A percentile compares a stretch with the other conserved stretches of the same genome.
These are phyloP conservation scores for Ilyonectria mors-panacis DNA, from an alignment of 2,329 filamentous ascomycete genomes.

Conservation along the genomic window DNA sequence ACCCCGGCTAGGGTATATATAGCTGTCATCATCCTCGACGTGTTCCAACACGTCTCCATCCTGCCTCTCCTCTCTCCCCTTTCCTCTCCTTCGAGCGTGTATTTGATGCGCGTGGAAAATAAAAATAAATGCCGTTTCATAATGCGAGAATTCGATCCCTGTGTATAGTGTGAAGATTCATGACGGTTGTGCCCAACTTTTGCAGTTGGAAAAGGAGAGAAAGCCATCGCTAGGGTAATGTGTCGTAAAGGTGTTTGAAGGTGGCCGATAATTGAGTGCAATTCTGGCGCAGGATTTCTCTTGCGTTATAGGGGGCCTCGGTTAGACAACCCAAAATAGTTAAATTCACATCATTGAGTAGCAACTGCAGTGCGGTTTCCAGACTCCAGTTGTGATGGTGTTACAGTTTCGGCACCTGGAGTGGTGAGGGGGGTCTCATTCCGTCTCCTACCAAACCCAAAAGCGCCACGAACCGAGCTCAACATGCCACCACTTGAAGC, in stretches of 20 bases:
- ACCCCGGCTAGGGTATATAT: conserved; percentile 40
- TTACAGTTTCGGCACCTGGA: conserved; percentile 49
- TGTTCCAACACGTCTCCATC: conserved; percentile 28
- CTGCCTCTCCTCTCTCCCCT: conserved; percentile 1
- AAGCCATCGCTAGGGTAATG: conserved; percentile 48
- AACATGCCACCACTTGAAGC: conserved; percentile 44
- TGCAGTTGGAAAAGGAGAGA: conserved; percentile 46
- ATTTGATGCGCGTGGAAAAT: conserved; percentile 40
- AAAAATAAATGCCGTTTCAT: conserved; percentile 43
- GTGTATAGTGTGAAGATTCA: conserved; percentile 45
- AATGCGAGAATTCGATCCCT: conserved; percentile 44
- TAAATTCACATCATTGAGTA: conserved; percentile 32
- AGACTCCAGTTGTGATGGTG: conserved; percentile 65
- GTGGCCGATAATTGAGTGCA: not conserved
- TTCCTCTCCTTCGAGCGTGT: conserved; percentile 33
- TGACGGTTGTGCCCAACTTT: conserved; percentile 46
- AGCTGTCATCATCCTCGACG: conserved; percentile 35
- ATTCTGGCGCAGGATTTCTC: not conserved
- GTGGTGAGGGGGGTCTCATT: conserved; percentile 35
- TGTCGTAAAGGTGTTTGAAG: conserved; percentile 38
- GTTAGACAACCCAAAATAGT: conserved; percentile 25
- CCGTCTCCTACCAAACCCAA: conserved; percentile 51
- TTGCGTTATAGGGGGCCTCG: not conserved
- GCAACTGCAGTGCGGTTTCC: conserved; percentile 52
- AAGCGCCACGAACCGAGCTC: conserved; percentile 51